phyloP scores from a whole-genome alignment of 441 rosid species.

The Heliophila coronopifolia region DNA sequence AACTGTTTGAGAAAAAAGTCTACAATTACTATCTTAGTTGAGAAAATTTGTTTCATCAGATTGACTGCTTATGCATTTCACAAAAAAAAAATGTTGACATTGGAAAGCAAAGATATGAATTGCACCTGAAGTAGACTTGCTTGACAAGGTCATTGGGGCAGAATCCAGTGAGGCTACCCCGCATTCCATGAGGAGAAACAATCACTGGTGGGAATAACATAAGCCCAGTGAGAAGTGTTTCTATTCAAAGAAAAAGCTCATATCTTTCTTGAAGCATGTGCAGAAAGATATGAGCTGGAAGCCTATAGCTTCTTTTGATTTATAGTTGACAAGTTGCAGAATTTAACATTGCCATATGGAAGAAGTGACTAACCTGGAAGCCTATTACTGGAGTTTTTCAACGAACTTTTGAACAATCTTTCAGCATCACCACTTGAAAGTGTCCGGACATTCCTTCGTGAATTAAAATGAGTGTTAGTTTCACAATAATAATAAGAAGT shows the following conservation, averaged over 20 bases:
- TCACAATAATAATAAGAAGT: conserved; percentile 14
- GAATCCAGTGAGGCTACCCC: conserved; percentile 86
- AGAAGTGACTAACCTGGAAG: conserved; percentile 75
- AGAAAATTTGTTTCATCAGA: conserved; percentile 16
- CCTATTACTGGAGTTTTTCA: conserved; percentile 47
- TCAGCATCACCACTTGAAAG: conserved; percentile 81
- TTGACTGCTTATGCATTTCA: conserved; percentile 6
- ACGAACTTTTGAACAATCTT: conserved; percentile 52
- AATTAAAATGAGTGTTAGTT: conserved; percentile 22
- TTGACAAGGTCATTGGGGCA: conserved; percentile 94
- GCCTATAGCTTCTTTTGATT: conserved; percentile 11
- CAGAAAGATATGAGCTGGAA: neutral
- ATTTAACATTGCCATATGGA: conserved; percentile 6
- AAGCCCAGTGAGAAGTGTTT: conserved; percentile 26
- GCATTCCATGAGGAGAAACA: conserved; percentile 97
- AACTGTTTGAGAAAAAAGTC: conserved; percentile 37
- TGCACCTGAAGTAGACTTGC: conserved; percentile 83
- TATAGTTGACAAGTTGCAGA: conserved; percentile 7
- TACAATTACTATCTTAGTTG: conserved; percentile 16
- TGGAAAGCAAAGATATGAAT: conserved; percentile 12
- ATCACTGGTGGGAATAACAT: conserved; percentile 53
- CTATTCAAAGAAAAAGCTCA: conserved; percentile 17
- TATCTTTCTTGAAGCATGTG: conserved; percentile 18
- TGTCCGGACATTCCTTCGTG: conserved; percentile 69
- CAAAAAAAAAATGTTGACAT: neutral